Conservation (phyloP, 2,329 filamentous ascomycete genomes). For the Sclerotinia minor region DNA sequence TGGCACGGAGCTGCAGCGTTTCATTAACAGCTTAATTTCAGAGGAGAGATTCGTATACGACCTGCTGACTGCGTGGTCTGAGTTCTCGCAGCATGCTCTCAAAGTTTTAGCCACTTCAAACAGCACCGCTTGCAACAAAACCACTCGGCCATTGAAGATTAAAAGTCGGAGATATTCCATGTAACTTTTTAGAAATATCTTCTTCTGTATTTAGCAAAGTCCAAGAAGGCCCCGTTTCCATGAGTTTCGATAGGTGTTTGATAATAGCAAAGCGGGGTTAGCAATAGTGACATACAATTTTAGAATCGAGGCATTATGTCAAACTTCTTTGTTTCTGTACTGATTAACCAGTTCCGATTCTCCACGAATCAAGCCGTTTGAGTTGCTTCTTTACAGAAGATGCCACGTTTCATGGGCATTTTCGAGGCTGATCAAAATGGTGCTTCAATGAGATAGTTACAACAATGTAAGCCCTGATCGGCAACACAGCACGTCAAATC, state of each 20-base stretch:
- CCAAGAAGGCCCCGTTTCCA: background rate
- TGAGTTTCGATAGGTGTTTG: background rate
- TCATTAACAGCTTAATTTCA: conserved; percentile 22
- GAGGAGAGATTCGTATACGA: conserved; percentile 23
- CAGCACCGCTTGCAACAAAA: background rate
- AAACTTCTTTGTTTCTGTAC: background rate
- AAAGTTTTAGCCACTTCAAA: background rate
- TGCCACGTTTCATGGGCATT: background rate
- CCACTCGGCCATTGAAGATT: conserved; percentile 12
- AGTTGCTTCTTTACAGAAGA: background rate
- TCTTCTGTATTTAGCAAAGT: background rate
- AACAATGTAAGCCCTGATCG: background rate
- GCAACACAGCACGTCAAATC: background rate
- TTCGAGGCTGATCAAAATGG: background rate
- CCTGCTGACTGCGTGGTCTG: conserved; percentile 21
- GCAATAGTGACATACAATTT: conserved; percentile 3
- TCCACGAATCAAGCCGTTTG: background rate
- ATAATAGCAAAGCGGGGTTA: background rate
- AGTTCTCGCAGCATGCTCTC: conserved; percentile 24
- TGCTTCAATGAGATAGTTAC: background rate
- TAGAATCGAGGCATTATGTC: background rate
- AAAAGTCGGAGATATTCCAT: conserved; percentile 20
- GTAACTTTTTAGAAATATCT: conserved; percentile 3
- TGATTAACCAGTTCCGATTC: too few species aligned
- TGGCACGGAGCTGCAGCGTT: conserved; percentile 14